Conservation (phyloP, 2,329 filamentous ascomycete species). For the Pyrenochaeta sp. region DNA sequence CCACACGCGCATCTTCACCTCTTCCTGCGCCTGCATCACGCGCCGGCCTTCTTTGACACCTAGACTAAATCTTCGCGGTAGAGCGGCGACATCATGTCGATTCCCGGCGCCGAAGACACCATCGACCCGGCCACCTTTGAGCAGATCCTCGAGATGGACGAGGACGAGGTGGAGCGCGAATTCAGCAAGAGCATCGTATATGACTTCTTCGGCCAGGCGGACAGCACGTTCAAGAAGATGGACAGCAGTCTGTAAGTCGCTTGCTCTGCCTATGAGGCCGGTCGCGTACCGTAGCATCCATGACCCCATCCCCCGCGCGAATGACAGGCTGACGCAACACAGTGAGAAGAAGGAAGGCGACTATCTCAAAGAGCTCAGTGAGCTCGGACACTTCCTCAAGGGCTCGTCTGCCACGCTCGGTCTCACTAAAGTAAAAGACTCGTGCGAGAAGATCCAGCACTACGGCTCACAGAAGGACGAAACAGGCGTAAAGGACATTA, state of each 20-base stretch:
- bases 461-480: constrained; percentile 85
- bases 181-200: constrained; percentile 90
- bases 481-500: constrained; percentile 72
- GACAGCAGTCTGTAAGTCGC: constrained; percentile 78
- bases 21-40: background rate
- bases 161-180: constrained; percentile 82
- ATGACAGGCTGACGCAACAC: constrained; percentile 21
- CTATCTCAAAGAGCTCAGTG: constrained; percentile 74
- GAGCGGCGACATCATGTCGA: constrained; percentile 48
- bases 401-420: constrained; percentile 95
- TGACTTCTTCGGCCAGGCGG: constrained; percentile 92
- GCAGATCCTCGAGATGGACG: constrained; percentile 99
- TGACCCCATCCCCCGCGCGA: constrained; percentile 1
- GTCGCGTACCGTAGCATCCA: background rate
- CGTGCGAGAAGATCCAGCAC: constrained; percentile 96
- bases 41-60: constrained; percentile 4
- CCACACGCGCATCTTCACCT: background rate
- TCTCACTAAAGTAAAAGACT: constrained; percentile 87
- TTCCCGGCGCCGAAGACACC: constrained; percentile 73
- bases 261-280: background rate
- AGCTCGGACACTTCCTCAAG: constrained; percentile 94
- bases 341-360: constrained; percentile 68
- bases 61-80: constrained; percentile 18
- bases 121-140: constrained; percentile 85
- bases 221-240: constrained; percentile 86